phyloP scores from a whole-genome alignment of 2,329 filamentous ascomycete genomes.

The Talaromyces sp. region DNA sequence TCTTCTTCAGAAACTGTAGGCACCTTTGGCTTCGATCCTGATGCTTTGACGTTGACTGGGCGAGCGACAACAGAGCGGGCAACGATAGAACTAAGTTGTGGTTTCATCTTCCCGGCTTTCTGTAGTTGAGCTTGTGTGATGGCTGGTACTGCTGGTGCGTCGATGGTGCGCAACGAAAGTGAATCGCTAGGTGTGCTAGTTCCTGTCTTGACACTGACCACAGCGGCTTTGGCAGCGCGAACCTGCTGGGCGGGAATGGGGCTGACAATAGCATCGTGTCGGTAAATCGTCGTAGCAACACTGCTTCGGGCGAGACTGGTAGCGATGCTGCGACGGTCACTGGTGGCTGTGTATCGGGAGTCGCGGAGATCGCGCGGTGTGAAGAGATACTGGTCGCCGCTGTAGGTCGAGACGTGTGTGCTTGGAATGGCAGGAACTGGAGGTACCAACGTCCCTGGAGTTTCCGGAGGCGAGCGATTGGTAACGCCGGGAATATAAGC shows the following conservation, averaged over 20 bases:
- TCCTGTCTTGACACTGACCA: slow-evolving; percentile 84
- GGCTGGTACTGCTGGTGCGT: slow-evolving; percentile 67
- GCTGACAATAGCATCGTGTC: slow-evolving; percentile 81
- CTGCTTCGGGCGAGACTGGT: slow-evolving; percentile 54
- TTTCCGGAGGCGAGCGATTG: slow-evolving; percentile 82
- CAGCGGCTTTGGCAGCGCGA: slow-evolving; percentile 81
- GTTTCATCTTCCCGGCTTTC: slow-evolving; percentile 36
- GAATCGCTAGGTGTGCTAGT: slow-evolving; percentile 49
- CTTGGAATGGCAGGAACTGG: slow-evolving; percentile 88
- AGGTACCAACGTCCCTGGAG: slow-evolving; percentile 76
- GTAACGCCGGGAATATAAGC: slow-evolving; percentile 97
- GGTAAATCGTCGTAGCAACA: slow-evolving; percentile 90
- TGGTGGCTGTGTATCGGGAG: slow-evolving; percentile 76
- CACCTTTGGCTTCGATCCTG: slow-evolving; percentile 30
- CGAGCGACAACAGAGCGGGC: slow-evolving; percentile 44
- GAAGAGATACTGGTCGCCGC: slow-evolving; percentile 83
- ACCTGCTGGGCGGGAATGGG: slow-evolving; percentile 78
- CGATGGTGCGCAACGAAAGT: slow-evolving; percentile 31
- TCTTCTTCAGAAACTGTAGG: slow-evolving; percentile 31
- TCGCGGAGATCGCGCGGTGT: slow-evolving; percentile 85
- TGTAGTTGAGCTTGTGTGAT: slow-evolving; percentile 55
- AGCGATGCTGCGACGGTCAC: slow-evolving; percentile 49
- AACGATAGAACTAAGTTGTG: slow-evolving; percentile 41
- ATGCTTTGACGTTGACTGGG: slow-evolving; percentile 45
- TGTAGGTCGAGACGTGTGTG: slow-evolving; percentile 32